Evolutionary conservation across 441 rosid genomes (phyloP), one percentile per base, ranked within the genome.

Genomic region (Erodium moschatum): DNA sequence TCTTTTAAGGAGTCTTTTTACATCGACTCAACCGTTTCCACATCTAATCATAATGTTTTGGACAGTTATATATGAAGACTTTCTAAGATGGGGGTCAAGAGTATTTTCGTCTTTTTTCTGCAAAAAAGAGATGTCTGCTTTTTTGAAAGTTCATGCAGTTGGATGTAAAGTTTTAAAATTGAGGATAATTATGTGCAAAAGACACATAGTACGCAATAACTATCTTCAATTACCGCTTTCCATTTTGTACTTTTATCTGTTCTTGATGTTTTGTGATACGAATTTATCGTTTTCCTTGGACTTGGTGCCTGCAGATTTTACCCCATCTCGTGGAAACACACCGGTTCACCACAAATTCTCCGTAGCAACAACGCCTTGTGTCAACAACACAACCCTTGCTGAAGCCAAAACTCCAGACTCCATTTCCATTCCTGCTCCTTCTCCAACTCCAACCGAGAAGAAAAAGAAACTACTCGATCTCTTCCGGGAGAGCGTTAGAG

Each of bases 381-480:
- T 75, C 60, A 75, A 73, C 72, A 82, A 65, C 31, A 29, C 31
- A 58, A 75, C 73, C 50, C 12, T 73, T 27, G 66, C 19, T 35
- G 81, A 72, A 56, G 85, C 29, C 70, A 75, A 62, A 72, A 74
- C 80, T 12, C 74, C 86, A 0, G 69, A 62, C 74, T 72, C 80
- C n/a, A 64, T 69, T 21, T 67, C 71, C 12, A 16, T 15, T 6
- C 77, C 86, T 2, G 85, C 80, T 64, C 77, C 79, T 29, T 81
- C 91, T 21, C 79, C 81, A 10, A 71, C 91, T 24, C 80, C 81
- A 19, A 72, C 77, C 0, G 82, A 76, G 65, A 85, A 82, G 78
- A 94, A 86, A 79, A 85, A 84, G 89, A 90, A 82, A 73, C 89
- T 94, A n/a, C 79, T 75, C 8, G 96, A 94, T 70, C 88, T 94